Evolutionary conservation across 2,329 filamentous ascomycete genomes (phyloP), one percentile per base, ranked within the genome.

Genomic region (Cytospora chrysosperma): DNA sequence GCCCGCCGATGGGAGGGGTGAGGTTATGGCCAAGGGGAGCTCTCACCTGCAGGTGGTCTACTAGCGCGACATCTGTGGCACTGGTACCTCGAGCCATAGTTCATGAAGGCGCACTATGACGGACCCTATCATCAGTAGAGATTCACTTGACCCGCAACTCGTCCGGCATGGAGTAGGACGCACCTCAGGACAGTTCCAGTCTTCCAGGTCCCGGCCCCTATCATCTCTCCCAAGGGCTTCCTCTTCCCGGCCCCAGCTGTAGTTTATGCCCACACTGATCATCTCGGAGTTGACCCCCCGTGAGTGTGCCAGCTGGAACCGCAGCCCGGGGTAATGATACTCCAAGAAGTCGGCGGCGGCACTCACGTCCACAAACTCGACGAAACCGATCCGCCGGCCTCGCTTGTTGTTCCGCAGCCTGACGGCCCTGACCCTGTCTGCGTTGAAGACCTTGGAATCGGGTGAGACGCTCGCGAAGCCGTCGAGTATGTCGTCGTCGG

Each of bases 1-100:
- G n/a, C n/a, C 43, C 15, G 32, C 0, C 30, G 8, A 21, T 28
- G 19, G 32, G 10, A 28, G 8, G 15, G 17, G 4, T 34, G 32
- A 13, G 4, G 32, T 34, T 15, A 13, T 1, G 32, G 32, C 26
- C 6, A 34, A 34, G 21, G 34, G 47, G 10, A 61, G 26, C 27
- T 71, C 79, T 69, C 73, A 85, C 84, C 80, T 64, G 17, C 37
- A 19, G 37, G 37, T 40, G 80, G 79, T 69, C 79, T 78, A 21
- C 80, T 79, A 12, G 78, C 77, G 69, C 85, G 82, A 70, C 86
- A 88, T 52, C 83, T 80, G 70, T 84, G 87, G 70, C 86, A 88
- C 62, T 80, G 77, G 17, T 76, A 74, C 51, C 85, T 79, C 54
- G 81, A 80, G 6, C 84, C 77, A 68, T 83, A 88, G 69, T 88